Base-by-base conservation (phyloP, 345 rosid species). In the Noccaea bulbosa region DNA sequence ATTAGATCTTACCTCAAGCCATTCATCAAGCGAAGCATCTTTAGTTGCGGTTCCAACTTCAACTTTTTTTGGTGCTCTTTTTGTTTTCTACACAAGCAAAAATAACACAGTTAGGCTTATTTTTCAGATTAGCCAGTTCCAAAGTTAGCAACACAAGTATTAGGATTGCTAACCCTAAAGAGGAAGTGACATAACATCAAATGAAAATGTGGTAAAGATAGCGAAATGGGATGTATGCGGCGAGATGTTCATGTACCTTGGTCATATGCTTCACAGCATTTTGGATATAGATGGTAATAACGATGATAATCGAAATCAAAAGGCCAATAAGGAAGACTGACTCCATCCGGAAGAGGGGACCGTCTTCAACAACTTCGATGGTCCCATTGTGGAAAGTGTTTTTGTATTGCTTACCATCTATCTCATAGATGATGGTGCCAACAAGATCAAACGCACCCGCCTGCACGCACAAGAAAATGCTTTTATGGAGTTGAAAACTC, bases 391-490 rank as follows among this genome's bases (percentile, higher is more conserved):
- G 87, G 77, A 89, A 91, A 30, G 79, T 80, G 77, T 77, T 91
- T 67, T 87, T 85, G 76, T 83, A 89, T 17, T 92, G 90, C 51
- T 86, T 83, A 73, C 88, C 90, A 77, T 89, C 91, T 44, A 94
- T 81, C 73, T 91, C 92, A 48, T 88, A 91, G 16, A 89, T 39
- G 56, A 94, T 82, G 38, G 86, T 82, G 33, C 93, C 99, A 66
- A 89, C 97, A 8, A 94, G 88, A 84, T 94, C 99, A 78, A 91
- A 94, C 38, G 76, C 86, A 65, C 98, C 98, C 22, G 95, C 82
- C 99, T 91, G 83, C 53, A 72, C 27, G 83, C 53, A 72, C 27
- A 5, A 51, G 12, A 1, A 60, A 39, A 20, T 20, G 22, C 22
- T 20, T 20, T 20, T 20, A 20, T 20, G 22, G 22, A 20, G 22